A percentile compares a stretch with the other conserved stretches of the same genome.
These are phyloP conservation scores for Nitzschia putrida DNA, from an alignment of 108 stramenopile genomes.

Conservation along the genomic window DNA sequence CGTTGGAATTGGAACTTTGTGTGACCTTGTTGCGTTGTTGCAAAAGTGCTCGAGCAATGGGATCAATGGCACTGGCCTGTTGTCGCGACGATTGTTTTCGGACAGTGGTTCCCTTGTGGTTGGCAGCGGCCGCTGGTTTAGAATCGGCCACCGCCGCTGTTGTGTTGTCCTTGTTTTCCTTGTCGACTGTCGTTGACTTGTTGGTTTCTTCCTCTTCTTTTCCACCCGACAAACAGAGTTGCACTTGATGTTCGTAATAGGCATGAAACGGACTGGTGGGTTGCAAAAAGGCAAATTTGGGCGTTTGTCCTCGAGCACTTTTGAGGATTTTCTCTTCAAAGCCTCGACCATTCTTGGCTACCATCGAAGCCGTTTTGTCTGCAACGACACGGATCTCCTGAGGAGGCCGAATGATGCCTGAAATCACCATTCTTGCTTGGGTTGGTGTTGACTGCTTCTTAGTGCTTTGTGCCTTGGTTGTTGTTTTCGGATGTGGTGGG, in stretches of 20 bases:
- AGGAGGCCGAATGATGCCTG: constrained; percentile 92
- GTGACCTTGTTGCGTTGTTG: constrained; percentile 51
- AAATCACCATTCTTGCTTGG: constrained; percentile 79
- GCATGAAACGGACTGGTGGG: constrained; percentile 92
- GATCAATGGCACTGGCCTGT: constrained; percentile 75
- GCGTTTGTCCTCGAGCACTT: constrained; percentile 81
- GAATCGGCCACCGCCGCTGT: constrained; percentile 27
- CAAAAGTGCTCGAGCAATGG: constrained; percentile 71
- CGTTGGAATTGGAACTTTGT: constrained; percentile 26
- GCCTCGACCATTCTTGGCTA: constrained; percentile 94
- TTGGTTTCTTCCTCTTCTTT: constrained; percentile 46
- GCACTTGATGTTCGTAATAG: constrained; percentile 94
- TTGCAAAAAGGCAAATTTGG: constrained; percentile 97
- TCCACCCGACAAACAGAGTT: constrained; percentile 70
- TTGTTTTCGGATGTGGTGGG: too few relatives aligned
- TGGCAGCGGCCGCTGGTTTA: constrained; percentile 1
- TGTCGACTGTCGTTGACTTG: constrained; percentile 27
- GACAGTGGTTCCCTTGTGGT: not conserved
- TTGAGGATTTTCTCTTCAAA: constrained; percentile 87
- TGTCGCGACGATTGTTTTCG: constrained; percentile 39
- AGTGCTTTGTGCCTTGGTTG: too few relatives aligned
- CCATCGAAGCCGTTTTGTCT: constrained; percentile 95
- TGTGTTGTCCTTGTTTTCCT: constrained; percentile 41
- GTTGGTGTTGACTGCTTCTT: not conserved
- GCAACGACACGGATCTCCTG: constrained; percentile 96